These are phyloP conservation scores for Giardia duodenalis DNA, from an alignment of 208 protist genomes.

Conservation along the genomic window DNA sequence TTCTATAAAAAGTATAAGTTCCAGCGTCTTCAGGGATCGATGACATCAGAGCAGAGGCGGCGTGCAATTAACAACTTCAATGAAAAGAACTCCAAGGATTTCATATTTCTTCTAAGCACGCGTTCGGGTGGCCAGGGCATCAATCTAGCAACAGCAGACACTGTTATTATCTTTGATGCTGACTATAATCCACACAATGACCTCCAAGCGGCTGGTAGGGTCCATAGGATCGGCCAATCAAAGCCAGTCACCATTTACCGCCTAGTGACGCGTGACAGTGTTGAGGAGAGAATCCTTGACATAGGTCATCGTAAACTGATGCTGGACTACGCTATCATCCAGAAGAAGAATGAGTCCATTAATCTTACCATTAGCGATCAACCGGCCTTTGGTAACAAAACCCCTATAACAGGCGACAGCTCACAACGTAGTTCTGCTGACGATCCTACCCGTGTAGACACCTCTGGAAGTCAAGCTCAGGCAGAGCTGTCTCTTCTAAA, in stretches of 20 bases:
- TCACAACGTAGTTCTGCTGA: no score
- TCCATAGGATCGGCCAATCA: slow-evolving; percentile 79
- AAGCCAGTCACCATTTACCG: slow-evolving; percentile 74
- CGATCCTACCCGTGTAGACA: no score
- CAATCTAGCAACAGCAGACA: slow-evolving; percentile 53
- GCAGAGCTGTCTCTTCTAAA: not conserved
- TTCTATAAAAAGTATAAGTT: slow-evolving; percentile 27
- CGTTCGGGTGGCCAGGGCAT: slow-evolving; percentile 60
- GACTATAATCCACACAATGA: slow-evolving; percentile 94
- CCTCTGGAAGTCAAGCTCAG: no score
- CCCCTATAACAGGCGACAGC: not conserved
- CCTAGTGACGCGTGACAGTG: slow-evolving; percentile 67
- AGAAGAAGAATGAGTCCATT: not conserved
- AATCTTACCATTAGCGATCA: not conserved
- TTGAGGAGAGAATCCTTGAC: slow-evolving; percentile 77
- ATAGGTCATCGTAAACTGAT: slow-evolving; percentile 69
- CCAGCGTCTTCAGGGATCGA: slow-evolving; percentile 37
- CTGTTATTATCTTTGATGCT: slow-evolving; percentile 76
- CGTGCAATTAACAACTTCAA: slow-evolving; percentile 42
- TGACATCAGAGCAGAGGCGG: slow-evolving; percentile 18
- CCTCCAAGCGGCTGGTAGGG: slow-evolving; percentile 74
- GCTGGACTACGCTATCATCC: slow-evolving; percentile 71
- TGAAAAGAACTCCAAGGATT: not conserved
- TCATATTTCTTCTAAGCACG: slow-evolving; percentile 54
- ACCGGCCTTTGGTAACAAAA: not conserved